Base-by-base conservation (phyloP, 768 basidiomycete genomes). In the Lentinula aciculospora region DNA sequence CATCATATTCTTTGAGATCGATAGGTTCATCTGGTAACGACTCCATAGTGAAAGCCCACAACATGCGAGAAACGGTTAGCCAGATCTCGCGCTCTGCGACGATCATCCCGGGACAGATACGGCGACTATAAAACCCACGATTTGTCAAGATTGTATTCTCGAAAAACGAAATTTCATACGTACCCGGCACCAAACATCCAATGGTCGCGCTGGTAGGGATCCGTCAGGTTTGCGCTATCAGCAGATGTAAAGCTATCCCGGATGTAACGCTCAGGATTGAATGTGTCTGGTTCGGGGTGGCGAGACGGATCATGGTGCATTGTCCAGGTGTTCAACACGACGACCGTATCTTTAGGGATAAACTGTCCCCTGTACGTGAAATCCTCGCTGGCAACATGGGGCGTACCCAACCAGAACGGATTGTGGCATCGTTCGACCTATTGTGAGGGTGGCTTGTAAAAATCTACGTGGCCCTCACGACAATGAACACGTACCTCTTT, bases 171-270 rank as follows among this genome's bases (percentile, higher is more conserved):
- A 4, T 13, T 27, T 9, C 7, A 21, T 7, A 65, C 69, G 3
- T 57, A 73, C 71, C 72, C 73, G 0, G 68, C 71, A 17, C 73
- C 73, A 49, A 74, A 74, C 19, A 66, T 58, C 72, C 72, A 74
- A 44, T 74, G 72, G 58, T 74, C 73, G 12, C 73, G 62, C 15
- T 71, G 63, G 57, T 60, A 58, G 9, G 66, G 60, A 53, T 72
- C 58, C 9, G 63, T 17, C 15, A 69, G 67, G 8, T 70, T 69
- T 15, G 72, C 66, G 0, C 71, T 72, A 56, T 74, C 72, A 1
- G 67, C 65, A 34, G 60, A 64, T n/a, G 61, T 66, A 28, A 67
- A 58, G 3, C 60, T 48, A 50, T 74, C 68, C 7, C 61, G 66
- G 3, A 74, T 27, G 60, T 69, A 74, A n/a, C 73, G 68, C 19